These are phyloP conservation scores for Phlebiopsis gigantea DNA, from an alignment of 768 basidiomycete species.

Conservation along the genomic window DNA sequence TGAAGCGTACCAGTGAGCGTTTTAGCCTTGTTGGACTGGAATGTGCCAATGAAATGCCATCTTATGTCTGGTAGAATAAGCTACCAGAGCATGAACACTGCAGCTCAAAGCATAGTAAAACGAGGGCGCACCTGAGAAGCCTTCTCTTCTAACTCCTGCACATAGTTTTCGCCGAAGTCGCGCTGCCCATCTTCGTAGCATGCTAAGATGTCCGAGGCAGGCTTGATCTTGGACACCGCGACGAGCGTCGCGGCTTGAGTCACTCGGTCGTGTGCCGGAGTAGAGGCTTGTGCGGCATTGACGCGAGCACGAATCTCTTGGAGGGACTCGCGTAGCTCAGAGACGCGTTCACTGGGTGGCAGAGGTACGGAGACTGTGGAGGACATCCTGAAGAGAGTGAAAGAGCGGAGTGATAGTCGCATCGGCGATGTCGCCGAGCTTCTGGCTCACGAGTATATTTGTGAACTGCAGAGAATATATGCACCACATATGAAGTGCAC, in stretches of 20 bases:
- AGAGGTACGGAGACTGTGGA: slow-evolving; percentile 2
- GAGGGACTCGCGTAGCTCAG: slow-evolving; percentile 51
- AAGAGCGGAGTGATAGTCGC: background rate
- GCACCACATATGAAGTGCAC: too few species aligned
- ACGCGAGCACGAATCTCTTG: slow-evolving; percentile 48
- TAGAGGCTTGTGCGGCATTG: slow-evolving; percentile 16
- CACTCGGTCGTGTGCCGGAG: background rate
- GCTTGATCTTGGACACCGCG: slow-evolving; percentile 93
- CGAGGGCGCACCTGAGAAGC: slow-evolving; percentile 33
- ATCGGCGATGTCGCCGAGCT: background rate
- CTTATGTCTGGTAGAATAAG: slow-evolving; percentile 74
- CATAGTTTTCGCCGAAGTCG: slow-evolving; percentile 98
- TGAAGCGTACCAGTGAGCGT: slow-evolving; percentile 67
- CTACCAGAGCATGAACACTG: slow-evolving; percentile 32
- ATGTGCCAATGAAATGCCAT: slow-evolving; percentile 95
- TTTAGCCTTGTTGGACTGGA: slow-evolving; percentile 94
- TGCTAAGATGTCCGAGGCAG: slow-evolving; percentile 78
- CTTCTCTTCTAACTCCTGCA: slow-evolving; percentile 88
- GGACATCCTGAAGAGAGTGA: background rate
- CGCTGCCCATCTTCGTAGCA: slow-evolving; percentile 78
- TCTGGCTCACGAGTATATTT: background rate
- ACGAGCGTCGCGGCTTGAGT: slow-evolving; percentile 45
- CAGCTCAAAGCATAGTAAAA: background rate
- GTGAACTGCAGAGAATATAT: too few species aligned
- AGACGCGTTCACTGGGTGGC: slow-evolving; percentile 18